These are phyloP conservation scores for Teratosphaeria nubilosa DNA, from an alignment of 2,329 filamentous ascomycete species.

Conservation along the genomic window DNA sequence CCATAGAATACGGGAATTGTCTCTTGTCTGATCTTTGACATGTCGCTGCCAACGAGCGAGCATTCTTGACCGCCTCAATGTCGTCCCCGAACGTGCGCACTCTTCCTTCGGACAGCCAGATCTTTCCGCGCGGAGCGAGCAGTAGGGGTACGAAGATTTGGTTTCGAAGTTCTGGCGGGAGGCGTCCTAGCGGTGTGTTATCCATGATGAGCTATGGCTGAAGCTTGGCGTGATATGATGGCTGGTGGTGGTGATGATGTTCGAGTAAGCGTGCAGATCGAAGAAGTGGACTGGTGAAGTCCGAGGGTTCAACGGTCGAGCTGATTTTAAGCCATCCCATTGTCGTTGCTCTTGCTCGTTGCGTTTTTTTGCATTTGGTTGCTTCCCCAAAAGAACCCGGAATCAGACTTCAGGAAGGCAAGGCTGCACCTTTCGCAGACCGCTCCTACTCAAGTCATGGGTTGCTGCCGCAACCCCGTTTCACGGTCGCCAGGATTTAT, in stretches of 20 bases:
- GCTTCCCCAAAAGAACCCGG: too few relatives aligned
- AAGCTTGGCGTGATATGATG: not conserved
- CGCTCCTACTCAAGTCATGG: too few relatives aligned
- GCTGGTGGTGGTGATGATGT: not conserved
- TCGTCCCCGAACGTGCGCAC: not conserved
- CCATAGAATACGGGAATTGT: not conserved
- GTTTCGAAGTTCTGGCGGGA: not conserved
- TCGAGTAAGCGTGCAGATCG: not conserved
- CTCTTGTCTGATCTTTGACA: not conserved
- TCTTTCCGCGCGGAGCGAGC: not conserved
- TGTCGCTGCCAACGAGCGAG: not conserved
- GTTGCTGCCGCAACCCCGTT: too few relatives aligned
- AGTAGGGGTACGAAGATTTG: not conserved
- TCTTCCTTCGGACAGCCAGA: not conserved
- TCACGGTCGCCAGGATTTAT: too few relatives aligned
- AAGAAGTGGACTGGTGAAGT: not conserved
- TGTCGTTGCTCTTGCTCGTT: too few relatives aligned
- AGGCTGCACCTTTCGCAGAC: too few relatives aligned
- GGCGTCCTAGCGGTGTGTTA: not conserved
- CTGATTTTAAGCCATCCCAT: too few relatives aligned
- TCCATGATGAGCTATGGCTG: not conserved
- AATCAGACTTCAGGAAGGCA: too few relatives aligned
- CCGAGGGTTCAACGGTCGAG: not conserved
- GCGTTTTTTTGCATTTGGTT: too few relatives aligned
- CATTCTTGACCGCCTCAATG: not conserved